Base-by-base conservation (phyloP, 1,139 yeast species). In the Lodderomyces parapsilosis region DNA sequence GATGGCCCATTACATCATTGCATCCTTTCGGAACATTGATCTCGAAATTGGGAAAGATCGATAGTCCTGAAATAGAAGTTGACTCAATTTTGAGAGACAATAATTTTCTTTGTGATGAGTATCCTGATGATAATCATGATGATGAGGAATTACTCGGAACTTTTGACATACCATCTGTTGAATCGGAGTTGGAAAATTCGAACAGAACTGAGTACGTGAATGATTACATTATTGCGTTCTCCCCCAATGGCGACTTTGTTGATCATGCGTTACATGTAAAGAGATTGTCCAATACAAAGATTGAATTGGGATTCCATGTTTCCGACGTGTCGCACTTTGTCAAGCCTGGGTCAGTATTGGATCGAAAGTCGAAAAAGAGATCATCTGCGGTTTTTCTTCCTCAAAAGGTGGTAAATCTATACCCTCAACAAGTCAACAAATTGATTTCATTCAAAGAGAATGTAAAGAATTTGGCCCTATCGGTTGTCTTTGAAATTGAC, bases 1-100 rank as follows among this genome's bases (percentile, higher is more conserved):
- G 99, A 65, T 93, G 99, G 99, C 99, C 99, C 61, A 93, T 93
- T 65, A 93, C 99, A 15, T 91, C 98, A 0, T 77, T 93, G 62
- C 99, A 93, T 70, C 99, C 99, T 3, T 93, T 93, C 58, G 99
- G 99, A 56, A 91, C 96, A 24, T 72, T 93, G 49, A 86, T 91
- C 27, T 88, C 91, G 43, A 89, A 86, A 56, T 72, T 93, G 51
- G 99, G 99, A 25, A 77, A 80, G 39, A 81, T 87, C 56, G 89
- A 84, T 52, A 93, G 86, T 51, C 77, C 83, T 5, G 71, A 76
- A 27, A 87, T 93, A 40, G 97, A 90, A 61, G 81, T 90, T 51
- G 95, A 86, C 61, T 89, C 97, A 0, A 85, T 93, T 45, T 74
- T 93, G 53, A 81, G 98, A 58, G 98, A 93, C 62, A 91, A 89